Base-by-base conservation (phyloP, 306 rosid species). In the Echinosophora koreensis region DNA sequence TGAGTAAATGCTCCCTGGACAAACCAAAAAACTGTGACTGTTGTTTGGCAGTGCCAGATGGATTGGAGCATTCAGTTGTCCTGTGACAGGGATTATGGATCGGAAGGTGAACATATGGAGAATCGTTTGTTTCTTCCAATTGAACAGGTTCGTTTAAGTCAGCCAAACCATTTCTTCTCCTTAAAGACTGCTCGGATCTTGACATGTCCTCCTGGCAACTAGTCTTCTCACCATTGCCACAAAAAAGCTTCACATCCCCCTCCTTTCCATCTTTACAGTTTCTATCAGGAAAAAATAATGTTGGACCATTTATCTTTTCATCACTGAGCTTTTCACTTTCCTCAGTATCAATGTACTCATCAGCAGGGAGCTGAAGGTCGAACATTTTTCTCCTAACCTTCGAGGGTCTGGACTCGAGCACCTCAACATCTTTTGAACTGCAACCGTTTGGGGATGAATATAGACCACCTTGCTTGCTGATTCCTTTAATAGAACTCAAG, bases 321-420 rank as follows among this genome's bases (percentile, higher is more conserved):
- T 87, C 90, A 32, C 87, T 89, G 62, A 86, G 76, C 72, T 86
- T 86, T 67, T 95, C 97, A 79, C 93, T 90, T 90, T 92, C 98
- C 27, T 92, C 97, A 0, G 92, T 73, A 82, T 95, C 97, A 10
- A 89, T 76, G 68, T 90, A 85, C 77, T 81, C 97, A 51, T 92
- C 92, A 27, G 98, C 97, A 46, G 97, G 98, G 77, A 90, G 97
- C 17, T 88, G 94, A 76, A 92, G 98, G 86, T 92, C 98, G 84
- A 95, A 87, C 80, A 79, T 86, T 87, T 80, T 92, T 66, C 89
- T 92, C 83, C 96, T 86, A 49, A 77, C 88, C 83, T 95, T 90
- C 22, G 91, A 80, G 59, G 97, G 97, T 80, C 97, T 86, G 3
- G 89, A 87, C 77, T 86, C 98, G 60, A 85, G 86, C 75, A 90